phyloP scores from a whole-genome alignment of 2,329 filamentous ascomycete genomes.

The Tetracladium maxilliforme region DNA sequence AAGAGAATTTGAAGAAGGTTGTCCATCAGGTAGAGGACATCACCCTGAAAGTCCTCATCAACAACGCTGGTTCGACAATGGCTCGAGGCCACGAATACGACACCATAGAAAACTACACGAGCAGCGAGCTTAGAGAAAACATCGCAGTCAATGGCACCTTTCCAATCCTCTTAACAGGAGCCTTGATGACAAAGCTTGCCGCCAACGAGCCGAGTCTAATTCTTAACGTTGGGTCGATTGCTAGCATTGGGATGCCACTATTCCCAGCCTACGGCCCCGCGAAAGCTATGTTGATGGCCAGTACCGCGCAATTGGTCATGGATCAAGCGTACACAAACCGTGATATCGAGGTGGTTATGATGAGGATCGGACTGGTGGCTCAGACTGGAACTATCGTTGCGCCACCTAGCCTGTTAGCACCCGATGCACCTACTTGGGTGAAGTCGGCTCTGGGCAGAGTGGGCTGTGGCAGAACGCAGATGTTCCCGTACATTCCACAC shows the following conservation, averaged over 20 bases:
- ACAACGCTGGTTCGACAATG: conserved; percentile 34
- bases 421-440: conserved; percentile 14
- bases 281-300: conserved; percentile 28
- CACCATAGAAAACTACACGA: conserved; percentile 18
- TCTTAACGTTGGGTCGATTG: conserved; percentile 32
- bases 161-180: conserved; percentile 28
- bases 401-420: conserved; percentile 11
- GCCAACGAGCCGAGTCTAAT: conserved; percentile 26
- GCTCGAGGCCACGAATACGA: conserved; percentile 15
- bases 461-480: conserved; percentile 17
- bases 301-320: conserved; percentile 20
- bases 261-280: conserved; percentile 25
- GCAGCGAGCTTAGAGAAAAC: conserved; percentile 21
- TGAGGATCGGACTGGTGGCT: conserved; percentile 17
- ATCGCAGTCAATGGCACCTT: conserved; percentile 34
- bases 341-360: conserved; percentile 20
- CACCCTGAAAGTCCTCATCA: conserved; percentile 36
- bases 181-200: conserved; percentile 26
- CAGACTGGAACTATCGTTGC: conserved; percentile 9
- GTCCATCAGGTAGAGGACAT: conserved; percentile 15
- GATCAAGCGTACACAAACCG: conserved; percentile 23
- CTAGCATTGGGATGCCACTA: conserved; percentile 29
- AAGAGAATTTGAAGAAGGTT: conserved; percentile 11
- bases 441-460: conserved; percentile 15
- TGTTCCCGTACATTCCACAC: too few relatives aligned